A percentile compares a stretch with the other conserved stretches of the same genome.
These are phyloP conservation scores for Calvatia gigantea DNA, from an alignment of 768 basidiomycete species.

Conservation along the genomic window DNA sequence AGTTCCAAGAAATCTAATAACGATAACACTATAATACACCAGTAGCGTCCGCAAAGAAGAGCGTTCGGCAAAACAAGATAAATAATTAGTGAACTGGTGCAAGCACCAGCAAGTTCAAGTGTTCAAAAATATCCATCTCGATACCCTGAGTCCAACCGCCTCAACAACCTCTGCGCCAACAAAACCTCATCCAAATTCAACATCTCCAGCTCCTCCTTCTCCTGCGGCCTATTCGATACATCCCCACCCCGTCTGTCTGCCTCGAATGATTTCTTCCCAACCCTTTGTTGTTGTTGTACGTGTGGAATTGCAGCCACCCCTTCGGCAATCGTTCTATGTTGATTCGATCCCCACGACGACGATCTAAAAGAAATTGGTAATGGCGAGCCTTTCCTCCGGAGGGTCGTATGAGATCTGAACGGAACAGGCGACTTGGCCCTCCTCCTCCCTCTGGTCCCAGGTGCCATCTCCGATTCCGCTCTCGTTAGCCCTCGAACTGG, in stretches of 20 bases:
- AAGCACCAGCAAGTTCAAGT: not conserved
- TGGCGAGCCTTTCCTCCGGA: conserved; percentile 8
- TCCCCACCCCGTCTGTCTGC: not conserved
- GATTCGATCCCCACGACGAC: not conserved
- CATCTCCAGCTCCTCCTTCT: conserved; percentile 17
- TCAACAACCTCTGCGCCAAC: conserved; percentile 30
- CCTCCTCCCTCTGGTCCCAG: not conserved
- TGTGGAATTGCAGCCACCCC: not conserved
- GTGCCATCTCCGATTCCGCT: not conserved
- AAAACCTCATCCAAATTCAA: conserved; percentile 31
- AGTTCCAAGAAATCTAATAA: too few relatives aligned
- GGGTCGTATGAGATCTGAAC: not conserved
- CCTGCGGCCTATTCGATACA: not conserved
- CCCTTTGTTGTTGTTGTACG: too few relatives aligned
- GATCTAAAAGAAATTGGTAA: conserved; percentile 7
- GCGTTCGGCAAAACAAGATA: not conserved
- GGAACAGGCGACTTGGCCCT: not conserved
- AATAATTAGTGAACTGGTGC: not conserved
- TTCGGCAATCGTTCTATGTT: not conserved
- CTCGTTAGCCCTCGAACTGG: not conserved
- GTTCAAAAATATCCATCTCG: not conserved
- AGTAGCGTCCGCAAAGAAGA: not conserved
- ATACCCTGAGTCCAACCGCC: conserved; percentile 21
- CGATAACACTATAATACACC: too few relatives aligned
- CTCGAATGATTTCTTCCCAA: not conserved